Percentiles rank a stretch among this genome's conserved stretches.
These are phyloP conservation scores for Brassica cretica DNA, from an alignment of 345 rosid genomes.

Conservation along the genomic window DNA sequence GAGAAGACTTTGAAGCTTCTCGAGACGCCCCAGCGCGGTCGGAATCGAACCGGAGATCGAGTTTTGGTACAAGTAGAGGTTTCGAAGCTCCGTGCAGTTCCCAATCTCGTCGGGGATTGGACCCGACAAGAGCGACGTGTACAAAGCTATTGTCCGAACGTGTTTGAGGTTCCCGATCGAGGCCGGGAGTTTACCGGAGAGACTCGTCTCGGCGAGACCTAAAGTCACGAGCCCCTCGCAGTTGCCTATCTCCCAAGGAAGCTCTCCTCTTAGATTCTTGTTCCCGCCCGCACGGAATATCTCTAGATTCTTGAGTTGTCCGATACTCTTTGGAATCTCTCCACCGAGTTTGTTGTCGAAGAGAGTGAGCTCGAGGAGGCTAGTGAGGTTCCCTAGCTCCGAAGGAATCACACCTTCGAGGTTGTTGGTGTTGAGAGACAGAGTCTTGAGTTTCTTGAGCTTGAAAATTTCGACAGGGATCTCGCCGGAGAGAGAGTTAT, in stretches of 20 bases:
- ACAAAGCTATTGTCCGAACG: constrained; percentile 75
- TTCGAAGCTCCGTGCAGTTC: constrained; percentile 79
- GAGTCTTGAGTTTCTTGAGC: constrained; percentile 56
- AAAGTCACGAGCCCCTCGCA: constrained; percentile 73
- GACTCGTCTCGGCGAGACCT: constrained; percentile 93
- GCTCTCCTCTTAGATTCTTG: constrained; percentile 78
- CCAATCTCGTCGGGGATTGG: constrained; percentile 79
- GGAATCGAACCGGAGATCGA: constrained; percentile 84
- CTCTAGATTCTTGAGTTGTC: constrained; percentile 56
- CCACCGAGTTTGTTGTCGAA: constrained; percentile 80
- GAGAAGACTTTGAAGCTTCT: constrained; percentile 75
- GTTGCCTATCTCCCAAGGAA: constrained; percentile 86
- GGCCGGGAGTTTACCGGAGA: constrained; percentile 78
- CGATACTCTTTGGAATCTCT: constrained; percentile 67
- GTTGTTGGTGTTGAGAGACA: constrained; percentile 66
- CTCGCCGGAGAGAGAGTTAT: constrained; percentile 69
- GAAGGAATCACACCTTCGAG: constrained; percentile 80
- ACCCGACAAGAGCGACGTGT: constrained; percentile 75
- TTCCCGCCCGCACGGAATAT: constrained; percentile 87
- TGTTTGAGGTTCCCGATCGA: constrained; percentile 70
- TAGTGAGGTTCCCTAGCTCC: constrained; percentile 61
- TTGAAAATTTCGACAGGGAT: constrained; percentile 70
- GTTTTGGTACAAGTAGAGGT: constrained; percentile 84
- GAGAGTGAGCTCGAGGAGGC: constrained; percentile 60
- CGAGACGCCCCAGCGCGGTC: constrained; percentile 57